Conservation (phyloP, 805 yeast species). For the Suhomyces kilbournensis region DNA sequence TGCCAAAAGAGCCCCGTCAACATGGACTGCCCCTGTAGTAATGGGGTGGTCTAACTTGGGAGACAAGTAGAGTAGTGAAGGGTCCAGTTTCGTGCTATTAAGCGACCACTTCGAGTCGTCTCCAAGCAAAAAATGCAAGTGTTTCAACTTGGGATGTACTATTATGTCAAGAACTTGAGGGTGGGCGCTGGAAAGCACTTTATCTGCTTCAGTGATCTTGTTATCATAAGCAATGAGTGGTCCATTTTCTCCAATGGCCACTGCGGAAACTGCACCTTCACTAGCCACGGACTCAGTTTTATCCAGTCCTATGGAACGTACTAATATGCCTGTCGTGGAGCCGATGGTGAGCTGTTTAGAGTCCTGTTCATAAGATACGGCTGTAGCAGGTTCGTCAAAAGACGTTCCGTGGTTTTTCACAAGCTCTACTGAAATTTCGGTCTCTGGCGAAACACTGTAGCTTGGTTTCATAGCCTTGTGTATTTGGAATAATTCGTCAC, state of each 20-base stretch:
- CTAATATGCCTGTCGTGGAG: conserved; percentile 9
- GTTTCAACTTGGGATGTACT: conserved; percentile 31
- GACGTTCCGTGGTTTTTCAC: background rate
- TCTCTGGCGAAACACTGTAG: background rate
- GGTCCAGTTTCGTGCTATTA: conserved; percentile 7
- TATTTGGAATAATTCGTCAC: conserved; percentile 30
- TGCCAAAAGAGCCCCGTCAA: conserved; percentile 48
- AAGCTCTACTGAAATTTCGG: background rate
- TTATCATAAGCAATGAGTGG: conserved; percentile 21
- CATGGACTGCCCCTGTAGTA: conserved; percentile 36
- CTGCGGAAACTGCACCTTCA: conserved; percentile 4
- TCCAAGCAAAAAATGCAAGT: conserved; percentile 28
- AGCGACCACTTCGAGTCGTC: conserved; percentile 21
- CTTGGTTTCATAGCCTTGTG: conserved; percentile 35
- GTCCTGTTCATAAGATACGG: background rate
- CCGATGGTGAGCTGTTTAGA: conserved; percentile 14
- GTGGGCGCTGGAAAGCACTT: conserved; percentile 6
- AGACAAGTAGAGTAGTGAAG: conserved; percentile 1
- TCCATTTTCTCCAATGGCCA: conserved; percentile 7
- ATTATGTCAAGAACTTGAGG: conserved; percentile 14
- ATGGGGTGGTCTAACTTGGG: conserved; percentile 5
- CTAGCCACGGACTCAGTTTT: background rate
- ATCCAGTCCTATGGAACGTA: background rate
- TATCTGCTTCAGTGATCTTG: conserved; percentile 13
- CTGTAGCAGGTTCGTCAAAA: background rate